Base-by-base conservation (phyloP, 2,329 filamentous ascomycete species). In the Trichothecium sympodiale region DNA sequence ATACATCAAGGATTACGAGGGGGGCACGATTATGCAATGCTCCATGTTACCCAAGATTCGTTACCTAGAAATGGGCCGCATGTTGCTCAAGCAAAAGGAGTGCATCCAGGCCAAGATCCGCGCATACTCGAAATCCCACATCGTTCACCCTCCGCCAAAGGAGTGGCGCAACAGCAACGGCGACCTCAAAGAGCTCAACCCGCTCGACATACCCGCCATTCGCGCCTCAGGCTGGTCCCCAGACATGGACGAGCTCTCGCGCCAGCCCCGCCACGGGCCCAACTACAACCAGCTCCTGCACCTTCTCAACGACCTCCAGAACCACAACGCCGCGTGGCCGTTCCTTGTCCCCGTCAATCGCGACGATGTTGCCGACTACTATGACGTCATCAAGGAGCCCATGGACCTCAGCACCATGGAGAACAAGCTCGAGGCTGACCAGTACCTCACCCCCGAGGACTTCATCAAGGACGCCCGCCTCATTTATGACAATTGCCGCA, bases 1-100 rank as follows among this genome's bases (percentile, higher is more conserved):
- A 3, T 98, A 96, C 51, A 98, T 98, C 65, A 98, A 98, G 56
- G 91, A 98, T 56, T 98, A 98, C 57, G 91, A 98, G 60, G 91
- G 91, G 39, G 91, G 91, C 39, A 98, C 91, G 0, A 94, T 98
- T 42, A 98, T 98, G 91, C 91, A 98, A 62, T 98, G 91, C 53
- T 86, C 83, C 35, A 96, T 98, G 91, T 72, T 98, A 15, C 89
- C 89, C 7, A 83, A 83, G 43, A 86, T 96, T 37, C 83, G 91
- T 34, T 98, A 98, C 59, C 78, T 98, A 5, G 89, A 98, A 57
- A 77, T 80, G 51, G 83, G 86, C 3, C 81, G 88, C 43, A 94
- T 98, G 86, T 71, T 98, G 2, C 73, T 94, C 33, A 96, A 98
- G 64, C 91, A 98, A 56, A 96, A 95, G 57, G 91, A 95, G 56